Evolutionary conservation across 1,284 basidiomycete genomes (phyloP).

Genomic region (Fomitopsis schrenkii): DNA sequence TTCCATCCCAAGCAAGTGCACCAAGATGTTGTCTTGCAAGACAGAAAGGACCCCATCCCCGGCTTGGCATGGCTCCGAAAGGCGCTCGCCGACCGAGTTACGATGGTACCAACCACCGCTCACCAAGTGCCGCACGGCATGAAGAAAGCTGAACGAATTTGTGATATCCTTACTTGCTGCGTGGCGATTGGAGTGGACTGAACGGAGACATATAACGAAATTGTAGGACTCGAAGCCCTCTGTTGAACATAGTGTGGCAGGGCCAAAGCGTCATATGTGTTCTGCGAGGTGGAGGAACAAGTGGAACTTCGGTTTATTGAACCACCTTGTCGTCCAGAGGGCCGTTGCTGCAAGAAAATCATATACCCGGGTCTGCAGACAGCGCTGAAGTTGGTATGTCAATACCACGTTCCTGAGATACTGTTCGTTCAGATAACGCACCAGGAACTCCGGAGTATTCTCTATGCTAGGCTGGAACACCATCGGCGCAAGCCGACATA

Average conservation of each 20-base stretch:
- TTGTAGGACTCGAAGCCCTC: conserved; percentile 29
- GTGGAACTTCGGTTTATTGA: conserved; percentile 30
- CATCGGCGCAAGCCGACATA: conserved; percentile 18
- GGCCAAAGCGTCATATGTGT: conserved; percentile 24
- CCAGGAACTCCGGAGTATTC: not conserved
- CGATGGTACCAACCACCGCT: too few species aligned
- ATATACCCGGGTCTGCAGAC: too few species aligned
- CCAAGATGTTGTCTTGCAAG: too few species aligned
- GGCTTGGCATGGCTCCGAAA: too few species aligned
- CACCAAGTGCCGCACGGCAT: too few species aligned
- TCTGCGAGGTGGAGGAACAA: conserved; percentile 20
- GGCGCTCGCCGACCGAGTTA: too few species aligned
- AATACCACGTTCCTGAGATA: too few species aligned
- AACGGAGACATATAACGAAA: conserved; percentile 35
- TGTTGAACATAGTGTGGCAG: conserved; percentile 24
- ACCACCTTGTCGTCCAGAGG: conserved; percentile 21
- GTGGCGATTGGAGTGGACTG: conserved; percentile 39
- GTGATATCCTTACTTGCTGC: conserved; percentile 41
- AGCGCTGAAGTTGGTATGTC: too few species aligned
- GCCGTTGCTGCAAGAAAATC: not conserved
- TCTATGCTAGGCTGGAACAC: conserved; percentile 28
- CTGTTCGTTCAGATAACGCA: too few species aligned
- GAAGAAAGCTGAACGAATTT: too few species aligned
- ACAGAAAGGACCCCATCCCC: too few species aligned
- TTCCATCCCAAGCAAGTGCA: too few species aligned